Conservation (phyloP, 495 filamentous ascomycete genomes). For the Hypoxylon lienhwacheense region DNA sequence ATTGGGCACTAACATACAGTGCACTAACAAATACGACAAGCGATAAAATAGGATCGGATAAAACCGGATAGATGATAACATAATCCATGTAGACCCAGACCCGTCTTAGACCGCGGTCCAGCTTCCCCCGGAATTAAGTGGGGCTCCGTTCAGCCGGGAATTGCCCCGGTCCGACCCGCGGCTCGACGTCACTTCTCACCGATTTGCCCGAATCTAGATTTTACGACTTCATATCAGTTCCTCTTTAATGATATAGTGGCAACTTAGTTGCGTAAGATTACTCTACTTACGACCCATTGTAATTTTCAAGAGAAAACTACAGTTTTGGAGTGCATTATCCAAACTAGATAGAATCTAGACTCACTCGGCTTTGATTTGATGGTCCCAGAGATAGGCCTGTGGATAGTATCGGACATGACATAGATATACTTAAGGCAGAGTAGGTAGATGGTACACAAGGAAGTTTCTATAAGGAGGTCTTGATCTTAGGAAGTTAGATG, state of each 20-base stretch:
- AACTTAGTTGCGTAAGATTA: background rate
- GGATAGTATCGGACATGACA: too few species aligned
- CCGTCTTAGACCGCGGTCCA: slow-evolving; percentile 18
- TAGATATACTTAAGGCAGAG: too few species aligned
- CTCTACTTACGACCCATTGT: too few species aligned
- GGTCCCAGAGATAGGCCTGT: too few species aligned
- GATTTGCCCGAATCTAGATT: slow-evolving; percentile 14
- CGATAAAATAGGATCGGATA: slow-evolving; percentile 20
- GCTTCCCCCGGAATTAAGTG: slow-evolving; percentile 25
- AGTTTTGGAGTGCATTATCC: too few species aligned
- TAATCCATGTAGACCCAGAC: slow-evolving; percentile 15
- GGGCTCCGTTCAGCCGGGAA: slow-evolving; percentile 28
- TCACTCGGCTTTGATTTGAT: too few species aligned
- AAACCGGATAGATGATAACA: slow-evolving; percentile 26
- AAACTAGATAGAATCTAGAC: too few species aligned
- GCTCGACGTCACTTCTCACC: slow-evolving; percentile 21
- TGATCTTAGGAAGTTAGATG: too few species aligned
- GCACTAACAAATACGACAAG: too few species aligned
- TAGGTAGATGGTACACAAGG: too few species aligned
- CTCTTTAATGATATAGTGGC: slow-evolving; percentile 7
- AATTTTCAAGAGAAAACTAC: too few species aligned
- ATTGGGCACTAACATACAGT: slow-evolving; percentile 10
- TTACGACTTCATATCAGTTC: slow-evolving; percentile 1
- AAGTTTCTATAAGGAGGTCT: too few species aligned
- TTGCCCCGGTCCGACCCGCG: slow-evolving; percentile 33